Base-by-base conservation (phyloP, 192 early-diverging fungal species). In the Backusella parvicylindrica region DNA sequence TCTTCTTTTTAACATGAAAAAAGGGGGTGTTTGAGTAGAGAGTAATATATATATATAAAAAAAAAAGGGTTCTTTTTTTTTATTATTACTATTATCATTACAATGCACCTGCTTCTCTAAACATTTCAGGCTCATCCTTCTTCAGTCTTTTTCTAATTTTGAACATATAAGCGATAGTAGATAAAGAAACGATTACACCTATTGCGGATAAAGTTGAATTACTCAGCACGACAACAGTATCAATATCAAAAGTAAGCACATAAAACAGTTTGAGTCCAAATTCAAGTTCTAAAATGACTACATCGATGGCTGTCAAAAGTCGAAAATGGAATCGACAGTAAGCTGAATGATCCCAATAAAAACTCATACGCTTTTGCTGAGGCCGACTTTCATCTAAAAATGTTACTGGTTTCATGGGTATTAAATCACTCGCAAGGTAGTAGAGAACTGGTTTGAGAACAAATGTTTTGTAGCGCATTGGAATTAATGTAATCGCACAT, bases 401-500 rank as follows among this genome's bases (percentile, higher is more conserved):
- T 16, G 56, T 31, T 50, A 81, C 71, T 8, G 68, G 74, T 23
- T 64, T 33, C 49, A 80, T 50, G 12, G 74, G 74, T 26, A 80
- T 80, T 65, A 84, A 49, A 23, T 86, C 77, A 32, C 68, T 79
- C 21, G 78, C 77, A 65, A 81, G 60, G 50, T 78, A 78, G 49
- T 75, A 82, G 47, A 79, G 35, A 16, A 86, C 47, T 2, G 85
- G 85, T 50, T 75, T 75, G 30, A 83, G 40, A 70, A 75, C 56
- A 68, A 84, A 84, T 40, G 68, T 53, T 35, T 74, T 75, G 32
- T 76, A 67, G 31, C 76, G 68, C 36, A 86, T 37, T n/a, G 85
- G 85, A 13, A 86, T 73, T n/a, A 86, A 70, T 8, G 81, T 81
- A 37, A 75, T 47, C 32, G 74, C 47, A 75, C 84, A 84, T n/a